Conservation (phyloP, 345 rosid species). For the Physaria fendleri region DNA sequence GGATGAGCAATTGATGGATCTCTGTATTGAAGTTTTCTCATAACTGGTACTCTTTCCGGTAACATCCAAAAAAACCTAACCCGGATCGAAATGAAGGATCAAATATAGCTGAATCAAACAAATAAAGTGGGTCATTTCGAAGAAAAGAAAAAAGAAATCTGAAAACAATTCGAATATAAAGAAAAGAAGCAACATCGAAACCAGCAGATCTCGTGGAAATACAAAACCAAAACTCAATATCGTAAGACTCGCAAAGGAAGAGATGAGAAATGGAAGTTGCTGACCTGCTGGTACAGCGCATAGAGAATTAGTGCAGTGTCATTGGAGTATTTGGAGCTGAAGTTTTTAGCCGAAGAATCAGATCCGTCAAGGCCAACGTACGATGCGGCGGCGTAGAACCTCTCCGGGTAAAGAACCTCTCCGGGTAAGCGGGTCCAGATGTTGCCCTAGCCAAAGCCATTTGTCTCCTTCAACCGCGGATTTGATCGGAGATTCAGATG, state of each 20-base stretch:
- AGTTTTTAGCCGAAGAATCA: slow-evolving; percentile 39
- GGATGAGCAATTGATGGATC: slow-evolving; percentile 18
- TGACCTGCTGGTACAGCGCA: slow-evolving; percentile 84
- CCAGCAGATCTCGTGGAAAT: slow-evolving; percentile 29
- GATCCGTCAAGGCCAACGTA: slow-evolving; percentile 92
- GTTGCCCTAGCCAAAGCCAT: slow-evolving; percentile 72
- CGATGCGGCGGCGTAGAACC: slow-evolving; percentile 89
- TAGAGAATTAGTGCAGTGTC: slow-evolving; percentile 85
- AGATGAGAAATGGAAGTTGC: slow-evolving; percentile 10
- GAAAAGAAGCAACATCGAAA: too few species aligned
- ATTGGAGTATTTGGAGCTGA: slow-evolving; percentile 67
- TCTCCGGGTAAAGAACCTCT: too few species aligned
- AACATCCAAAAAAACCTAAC: not conserved
- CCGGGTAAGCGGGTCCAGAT: slow-evolving; percentile 96
- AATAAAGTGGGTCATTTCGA: slow-evolving; percentile 15
- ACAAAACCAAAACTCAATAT: not conserved
- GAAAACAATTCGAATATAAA: too few species aligned
- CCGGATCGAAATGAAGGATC: slow-evolving; percentile 13
- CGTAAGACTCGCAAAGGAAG: not conserved
- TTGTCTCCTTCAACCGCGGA: slow-evolving; percentile 17
- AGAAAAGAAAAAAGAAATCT: too few species aligned
- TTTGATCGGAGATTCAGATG: slow-evolving; percentile 29
- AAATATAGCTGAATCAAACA: not conserved
- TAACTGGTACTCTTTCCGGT: not conserved
- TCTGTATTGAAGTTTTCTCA: not conserved